Evolutionary conservation across 2,329 filamentous ascomycete genomes (phyloP).

Genomic region (Ascosphaera acerosa): DNA sequence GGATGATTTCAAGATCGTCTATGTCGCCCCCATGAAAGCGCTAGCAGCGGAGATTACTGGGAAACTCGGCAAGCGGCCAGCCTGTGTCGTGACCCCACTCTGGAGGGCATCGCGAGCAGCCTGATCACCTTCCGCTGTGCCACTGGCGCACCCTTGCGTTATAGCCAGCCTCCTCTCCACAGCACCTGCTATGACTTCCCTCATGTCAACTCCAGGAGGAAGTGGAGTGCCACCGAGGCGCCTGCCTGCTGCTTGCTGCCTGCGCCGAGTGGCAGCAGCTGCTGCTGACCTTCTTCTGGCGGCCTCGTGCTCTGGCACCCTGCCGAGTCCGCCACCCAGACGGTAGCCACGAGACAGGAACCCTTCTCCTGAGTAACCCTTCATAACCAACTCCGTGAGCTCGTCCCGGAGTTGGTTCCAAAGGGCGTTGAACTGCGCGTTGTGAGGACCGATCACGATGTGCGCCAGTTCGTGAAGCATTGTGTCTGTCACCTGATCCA

Average conservation of each 20-base stretch:
- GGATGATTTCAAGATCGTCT: constrained; percentile 96
- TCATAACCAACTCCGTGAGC: constrained; percentile 45
- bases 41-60: constrained; percentile 88
- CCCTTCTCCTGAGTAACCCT: constrained; percentile 76
- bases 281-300: constrained; percentile 46
- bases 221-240: constrained; percentile 40
- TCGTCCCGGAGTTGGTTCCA: constrained; percentile 83
- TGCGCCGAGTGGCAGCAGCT: too few species aligned
- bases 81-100: constrained; percentile 58
- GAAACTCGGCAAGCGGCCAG: constrained; percentile 74
- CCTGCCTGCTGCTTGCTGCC: constrained; percentile 39
- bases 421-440: constrained; percentile 55
- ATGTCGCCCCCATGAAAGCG: constrained; percentile 97
- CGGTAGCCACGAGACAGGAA: constrained; percentile 53
- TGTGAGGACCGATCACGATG: constrained; percentile 60
- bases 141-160: constrained; percentile 50
- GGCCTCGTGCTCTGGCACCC: constrained; percentile 45
- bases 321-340: constrained; percentile 34
- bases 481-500: constrained; percentile 65
- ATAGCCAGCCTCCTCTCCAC: constrained; percentile 41
- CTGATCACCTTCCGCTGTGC: constrained; percentile 37
- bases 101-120: constrained; percentile 40
- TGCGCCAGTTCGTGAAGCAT: constrained; percentile 90
- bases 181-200: constrained; percentile 45
- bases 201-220: constrained; percentile 38